Evolutionary conservation across 257 asterid genomes (phyloP).

Genomic region (Jasminum sambac): DNA sequence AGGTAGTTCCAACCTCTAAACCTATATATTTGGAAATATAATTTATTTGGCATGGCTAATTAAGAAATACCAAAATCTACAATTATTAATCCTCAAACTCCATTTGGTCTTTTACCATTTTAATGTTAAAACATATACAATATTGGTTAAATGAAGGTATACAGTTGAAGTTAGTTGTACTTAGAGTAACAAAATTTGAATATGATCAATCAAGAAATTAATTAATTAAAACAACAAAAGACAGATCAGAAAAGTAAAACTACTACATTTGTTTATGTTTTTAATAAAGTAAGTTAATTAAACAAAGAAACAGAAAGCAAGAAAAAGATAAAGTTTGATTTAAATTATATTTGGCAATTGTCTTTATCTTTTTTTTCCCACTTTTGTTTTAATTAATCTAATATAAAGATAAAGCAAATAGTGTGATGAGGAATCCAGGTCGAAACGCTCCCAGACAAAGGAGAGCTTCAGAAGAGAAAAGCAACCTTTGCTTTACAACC

Average conservation of each 20-base stretch:
- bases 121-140: not conserved
- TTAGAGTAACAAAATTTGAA: not conserved
- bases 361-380: not conserved
- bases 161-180: not conserved
- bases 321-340: not conserved
- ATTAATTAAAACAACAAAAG: not conserved
- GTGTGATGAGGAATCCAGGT: slow-evolving; percentile 52
- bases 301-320: not conserved
- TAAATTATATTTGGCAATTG: not conserved
- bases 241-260: not conserved
- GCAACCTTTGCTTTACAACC: slow-evolving; percentile 61
- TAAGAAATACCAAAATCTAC: not conserved
- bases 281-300: not conserved
- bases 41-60: not conserved
- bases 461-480: slow-evolving; percentile 51
- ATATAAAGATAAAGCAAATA: slow-evolving; percentile 7
- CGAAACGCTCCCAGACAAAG: slow-evolving; percentile 59
- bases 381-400: not conserved
- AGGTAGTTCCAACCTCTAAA: not conserved
- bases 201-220: not conserved
- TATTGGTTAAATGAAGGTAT: not conserved
- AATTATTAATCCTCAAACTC: not conserved
- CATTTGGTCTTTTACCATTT: not conserved
- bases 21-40: not conserved
- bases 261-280: not conserved